Conservation (phyloP, 169 alveolate species). For the Plasmodium chabaudi region DNA sequence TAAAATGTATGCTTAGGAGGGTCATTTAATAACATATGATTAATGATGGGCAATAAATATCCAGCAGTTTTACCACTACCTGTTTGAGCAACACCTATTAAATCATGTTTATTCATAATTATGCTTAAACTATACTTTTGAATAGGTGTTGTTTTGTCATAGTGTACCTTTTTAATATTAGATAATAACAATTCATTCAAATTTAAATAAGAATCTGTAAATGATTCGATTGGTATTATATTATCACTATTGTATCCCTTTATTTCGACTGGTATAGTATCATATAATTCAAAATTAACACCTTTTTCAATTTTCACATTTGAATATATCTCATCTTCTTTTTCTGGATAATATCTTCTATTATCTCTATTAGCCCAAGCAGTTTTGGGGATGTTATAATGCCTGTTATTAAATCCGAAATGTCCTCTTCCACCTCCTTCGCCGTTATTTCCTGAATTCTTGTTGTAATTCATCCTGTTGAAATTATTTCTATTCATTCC, state of each 20-base stretch:
- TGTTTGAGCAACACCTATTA: constrained; percentile 98
- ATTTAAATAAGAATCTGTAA: constrained; percentile 81
- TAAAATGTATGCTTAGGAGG: constrained; percentile 84
- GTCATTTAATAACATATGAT: constrained; percentile 89
- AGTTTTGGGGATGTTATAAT: constrained; percentile 60
- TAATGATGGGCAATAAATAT: constrained; percentile 95
- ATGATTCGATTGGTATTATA: constrained; percentile 85
- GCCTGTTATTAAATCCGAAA: constrained; percentile 11
- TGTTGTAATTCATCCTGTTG: constrained; percentile 51
- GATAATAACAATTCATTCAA: constrained; percentile 83
- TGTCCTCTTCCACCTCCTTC: constrained; percentile 51
- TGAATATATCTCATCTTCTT: constrained; percentile 87
- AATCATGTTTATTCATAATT: constrained; percentile 93
- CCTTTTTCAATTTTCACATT: constrained; percentile 88
- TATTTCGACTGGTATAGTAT: constrained; percentile 91
- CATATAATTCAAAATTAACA: constrained; percentile 89
- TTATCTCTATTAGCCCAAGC: constrained; percentile 89
- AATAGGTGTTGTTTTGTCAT: constrained; percentile 95
- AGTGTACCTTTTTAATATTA: constrained; percentile 86
- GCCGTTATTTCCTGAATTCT: constrained; percentile 12
- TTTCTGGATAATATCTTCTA: constrained; percentile 85
- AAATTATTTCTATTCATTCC: constrained; percentile 35
- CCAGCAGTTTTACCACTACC: constrained; percentile 99
- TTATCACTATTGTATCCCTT: constrained; percentile 85
- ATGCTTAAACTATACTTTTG: constrained; percentile 96